These are phyloP conservation scores for Spergularia azorica DNA, from an alignment of 179 eudicot species.

Conservation along the genomic window DNA sequence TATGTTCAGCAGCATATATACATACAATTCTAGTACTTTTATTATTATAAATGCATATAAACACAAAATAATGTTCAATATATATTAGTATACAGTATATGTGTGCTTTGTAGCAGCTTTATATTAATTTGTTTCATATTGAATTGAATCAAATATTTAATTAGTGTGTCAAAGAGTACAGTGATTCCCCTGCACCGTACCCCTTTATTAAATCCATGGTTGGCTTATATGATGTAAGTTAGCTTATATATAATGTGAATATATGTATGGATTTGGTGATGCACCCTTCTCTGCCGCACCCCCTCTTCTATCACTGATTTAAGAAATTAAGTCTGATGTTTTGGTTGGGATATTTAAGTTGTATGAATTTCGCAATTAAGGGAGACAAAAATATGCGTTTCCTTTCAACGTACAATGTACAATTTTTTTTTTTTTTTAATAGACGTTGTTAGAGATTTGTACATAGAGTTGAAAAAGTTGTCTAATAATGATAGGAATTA, in stretches of 20 bases:
- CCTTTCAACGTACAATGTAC: too few species aligned
- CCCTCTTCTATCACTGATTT: slow-evolving; percentile 9
- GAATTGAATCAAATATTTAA: slow-evolving; percentile 3
- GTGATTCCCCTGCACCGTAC: neutral
- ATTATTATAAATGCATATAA: neutral
- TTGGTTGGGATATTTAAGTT: neutral
- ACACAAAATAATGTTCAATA: neutral
- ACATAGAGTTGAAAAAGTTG: too few species aligned
- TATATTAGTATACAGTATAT: neutral
- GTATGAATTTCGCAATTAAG: neutral
- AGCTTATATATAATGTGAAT: neutral
- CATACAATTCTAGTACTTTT: neutral
- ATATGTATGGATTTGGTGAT: slow-evolving; percentile 28
- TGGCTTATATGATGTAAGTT: slow-evolving; percentile 37
- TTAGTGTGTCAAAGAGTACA: slow-evolving; percentile 20
- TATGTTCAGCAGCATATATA: slow-evolving; percentile 18
- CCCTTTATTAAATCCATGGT: slow-evolving; percentile 27
- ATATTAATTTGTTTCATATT: neutral
- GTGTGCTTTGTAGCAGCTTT: neutral
- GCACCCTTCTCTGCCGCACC: slow-evolving; percentile 11
- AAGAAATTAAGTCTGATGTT: neutral
- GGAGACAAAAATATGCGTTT: too few species aligned
- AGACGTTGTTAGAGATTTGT: too few species aligned
- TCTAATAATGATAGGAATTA: too few species aligned
- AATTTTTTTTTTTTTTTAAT: too few species aligned